These are phyloP conservation scores for Barnettozyma californica DNA, from an alignment of 805 yeast genomes.

Conservation along the genomic window DNA sequence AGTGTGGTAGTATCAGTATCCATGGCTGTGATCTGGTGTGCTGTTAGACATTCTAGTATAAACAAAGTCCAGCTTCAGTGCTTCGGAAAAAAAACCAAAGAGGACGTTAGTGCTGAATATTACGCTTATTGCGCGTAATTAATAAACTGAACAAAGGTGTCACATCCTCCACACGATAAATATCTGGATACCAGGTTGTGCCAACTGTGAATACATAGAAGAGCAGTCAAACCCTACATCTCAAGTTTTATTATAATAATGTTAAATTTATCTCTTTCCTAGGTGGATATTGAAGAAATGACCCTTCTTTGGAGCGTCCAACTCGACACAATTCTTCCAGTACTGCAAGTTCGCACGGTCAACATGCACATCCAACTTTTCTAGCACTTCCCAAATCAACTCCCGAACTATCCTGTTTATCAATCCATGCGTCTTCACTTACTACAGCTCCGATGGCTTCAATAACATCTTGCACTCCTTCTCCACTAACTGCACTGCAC, in stretches of 20 bases:
- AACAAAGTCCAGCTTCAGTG: neutral
- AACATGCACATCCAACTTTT: neutral
- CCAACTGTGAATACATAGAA: too few species aligned
- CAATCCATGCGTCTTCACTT: neutral
- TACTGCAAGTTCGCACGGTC: neutral
- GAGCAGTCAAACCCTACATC: too few species aligned
- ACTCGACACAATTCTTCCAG: neutral
- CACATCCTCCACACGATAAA: too few species aligned
- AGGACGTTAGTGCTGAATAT: neutral
- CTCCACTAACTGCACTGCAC: conserved; percentile 1
- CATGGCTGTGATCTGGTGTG: conserved; percentile 1
- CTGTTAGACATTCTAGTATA: neutral
- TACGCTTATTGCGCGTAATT: neutral
- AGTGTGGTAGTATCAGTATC: conserved; percentile 8
- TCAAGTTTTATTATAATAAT: too few species aligned
- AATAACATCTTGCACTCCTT: neutral
- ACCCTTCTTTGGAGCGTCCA: too few species aligned
- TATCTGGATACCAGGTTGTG: too few species aligned
- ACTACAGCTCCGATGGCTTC: neutral
- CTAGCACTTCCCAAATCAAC: neutral
- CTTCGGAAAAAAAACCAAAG: neutral
- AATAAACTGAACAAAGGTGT: neutral
- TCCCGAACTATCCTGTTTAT: neutral
- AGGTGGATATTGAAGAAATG: too few species aligned
- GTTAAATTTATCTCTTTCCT: too few species aligned